These are phyloP conservation scores for Petrea volubilis DNA, from an alignment of 257 asterid genomes.

Conservation along the genomic window DNA sequence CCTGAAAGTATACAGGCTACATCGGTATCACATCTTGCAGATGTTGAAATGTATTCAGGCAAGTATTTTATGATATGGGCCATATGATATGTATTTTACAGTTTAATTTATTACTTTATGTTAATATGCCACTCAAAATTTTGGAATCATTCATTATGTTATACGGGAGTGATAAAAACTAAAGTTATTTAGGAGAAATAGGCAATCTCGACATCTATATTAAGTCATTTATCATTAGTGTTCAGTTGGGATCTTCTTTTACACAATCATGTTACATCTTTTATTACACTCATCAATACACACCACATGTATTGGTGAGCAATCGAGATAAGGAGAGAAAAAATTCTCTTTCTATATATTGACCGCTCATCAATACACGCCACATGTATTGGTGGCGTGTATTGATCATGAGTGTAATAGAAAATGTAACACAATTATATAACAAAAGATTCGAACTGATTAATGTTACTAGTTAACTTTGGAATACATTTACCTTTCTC, in stretches of 20 bases:
- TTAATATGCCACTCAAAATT: not conserved
- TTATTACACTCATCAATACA: too few relatives aligned
- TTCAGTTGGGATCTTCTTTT: too few relatives aligned
- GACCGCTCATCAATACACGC: too few relatives aligned
- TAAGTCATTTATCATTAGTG: not conserved
- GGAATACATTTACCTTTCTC: not conserved
- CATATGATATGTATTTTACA: not conserved
- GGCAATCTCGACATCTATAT: not conserved
- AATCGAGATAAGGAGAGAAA: too few relatives aligned
- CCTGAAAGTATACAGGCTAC: constrained; percentile 82
- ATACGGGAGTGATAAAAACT: not conserved
- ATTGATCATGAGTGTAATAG: too few relatives aligned
- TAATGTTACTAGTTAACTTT: not conserved
- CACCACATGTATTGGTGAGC: too few relatives aligned
- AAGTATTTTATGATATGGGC: constrained; percentile 23
- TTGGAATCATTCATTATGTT: not conserved
- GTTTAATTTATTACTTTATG: not conserved
- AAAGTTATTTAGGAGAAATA: not conserved
- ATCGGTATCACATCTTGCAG: constrained; percentile 59
- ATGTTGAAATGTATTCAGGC: constrained; percentile 63
- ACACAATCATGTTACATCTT: too few relatives aligned
- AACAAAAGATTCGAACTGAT: too few relatives aligned
- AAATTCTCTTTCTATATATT: too few relatives aligned
- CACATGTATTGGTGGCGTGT: too few relatives aligned
- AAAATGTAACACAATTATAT: too few relatives aligned